Evolutionary conservation across 208 protist species (phyloP), one percentile per base, ranked within the genome.

Genomic region (Wallacemonas sp.): DNA sequence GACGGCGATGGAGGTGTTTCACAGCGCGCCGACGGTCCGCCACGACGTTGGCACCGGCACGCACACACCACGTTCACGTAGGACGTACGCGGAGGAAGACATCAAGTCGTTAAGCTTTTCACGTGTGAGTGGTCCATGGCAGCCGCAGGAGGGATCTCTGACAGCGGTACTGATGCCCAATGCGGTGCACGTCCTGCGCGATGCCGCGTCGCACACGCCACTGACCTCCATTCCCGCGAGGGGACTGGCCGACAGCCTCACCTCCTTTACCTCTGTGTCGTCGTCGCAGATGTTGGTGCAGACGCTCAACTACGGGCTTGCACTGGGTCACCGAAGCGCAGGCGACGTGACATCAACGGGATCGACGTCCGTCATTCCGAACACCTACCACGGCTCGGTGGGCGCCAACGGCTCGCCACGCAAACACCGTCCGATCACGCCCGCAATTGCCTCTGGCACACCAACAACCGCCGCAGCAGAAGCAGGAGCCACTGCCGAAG

Each of bases 271-370:
- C 30, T 57, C 50, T 4, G 15, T 8, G 12, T 57, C 50, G 13
- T 41, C 50, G 15, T 57, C 50, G 26, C 50, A 57, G 50, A 3
- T 57, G 3, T n/a, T 57, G 12, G 50, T 57, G 50, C 50, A 57
- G 30, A 57, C 50, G 2, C 30, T 57, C 3, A 57, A 32, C 50
- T 57, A 32, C 1, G 50, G 50, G 4, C n/a, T 57, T 2, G 50
- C 50, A 5, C 32, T 57, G 9, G 50, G 50, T n/a, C 1, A 13
- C 36, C 36, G 36, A 6, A 13, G 13, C 36, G 13, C 6, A 13
- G 9, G 13, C 36, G 36, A 39, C 10, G 10, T 41, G 36, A 9
- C 36, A 17, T 9, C 10, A 41, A 15, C 36, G 9, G 36, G 9
- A 15, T 41, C 36, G 36, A 41, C 36, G 36, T 17, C 10, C 15